Evolutionary conservation across 768 basidiomycete species (phyloP).

Genomic region (Rhodotorula kratochvilovae): DNA sequence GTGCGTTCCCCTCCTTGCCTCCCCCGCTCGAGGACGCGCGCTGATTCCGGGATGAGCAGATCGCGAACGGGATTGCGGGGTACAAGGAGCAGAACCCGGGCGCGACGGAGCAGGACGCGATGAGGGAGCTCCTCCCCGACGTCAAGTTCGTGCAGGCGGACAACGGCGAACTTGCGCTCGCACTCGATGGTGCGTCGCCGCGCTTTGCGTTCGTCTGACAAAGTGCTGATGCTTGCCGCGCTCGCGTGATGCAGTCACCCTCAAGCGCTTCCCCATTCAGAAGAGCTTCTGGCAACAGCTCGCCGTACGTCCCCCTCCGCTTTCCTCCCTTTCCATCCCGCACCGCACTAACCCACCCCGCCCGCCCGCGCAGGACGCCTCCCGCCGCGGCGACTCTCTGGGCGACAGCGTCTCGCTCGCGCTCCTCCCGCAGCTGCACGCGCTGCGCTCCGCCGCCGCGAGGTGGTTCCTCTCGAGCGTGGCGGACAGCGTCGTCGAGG

Average conservation of each 20-base stretch:
- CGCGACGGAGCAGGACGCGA: conserved; percentile 30
- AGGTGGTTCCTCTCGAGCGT: conserved; percentile 1
- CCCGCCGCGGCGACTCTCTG: conserved; percentile 41
- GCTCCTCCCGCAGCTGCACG: not conserved
- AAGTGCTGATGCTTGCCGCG: too few relatives aligned
- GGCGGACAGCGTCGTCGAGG: conserved; percentile 1
- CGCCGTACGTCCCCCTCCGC: not conserved
- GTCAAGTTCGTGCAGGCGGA: conserved; percentile 24
- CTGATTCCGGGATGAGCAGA: too few relatives aligned
- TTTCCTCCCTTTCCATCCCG: too few relatives aligned
- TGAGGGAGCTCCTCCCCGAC: conserved; percentile 36
- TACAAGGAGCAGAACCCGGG: conserved; percentile 39
- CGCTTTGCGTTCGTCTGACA: not conserved
- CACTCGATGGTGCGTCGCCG: conserved; percentile 34
- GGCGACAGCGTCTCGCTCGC: conserved; percentile 19
- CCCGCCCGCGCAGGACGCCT: conserved; percentile 14
- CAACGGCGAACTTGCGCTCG: conserved; percentile 34
- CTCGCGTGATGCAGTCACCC: conserved; percentile 15
- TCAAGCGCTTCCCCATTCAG: conserved; percentile 41
- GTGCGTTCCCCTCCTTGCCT: conserved; percentile 8
- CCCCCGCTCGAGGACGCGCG: not conserved
- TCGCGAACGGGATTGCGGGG: conserved; percentile 34
- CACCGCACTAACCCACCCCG: too few relatives aligned
- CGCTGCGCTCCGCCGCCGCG: conserved; percentile 4
- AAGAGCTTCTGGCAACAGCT: conserved; percentile 40